Percentiles rank a stretch among this genome's conserved stretches.
Evolutionary conservation across 2,329 filamentous ascomycete species (phyloP).

Genomic region (Xylaria sp.): DNA sequence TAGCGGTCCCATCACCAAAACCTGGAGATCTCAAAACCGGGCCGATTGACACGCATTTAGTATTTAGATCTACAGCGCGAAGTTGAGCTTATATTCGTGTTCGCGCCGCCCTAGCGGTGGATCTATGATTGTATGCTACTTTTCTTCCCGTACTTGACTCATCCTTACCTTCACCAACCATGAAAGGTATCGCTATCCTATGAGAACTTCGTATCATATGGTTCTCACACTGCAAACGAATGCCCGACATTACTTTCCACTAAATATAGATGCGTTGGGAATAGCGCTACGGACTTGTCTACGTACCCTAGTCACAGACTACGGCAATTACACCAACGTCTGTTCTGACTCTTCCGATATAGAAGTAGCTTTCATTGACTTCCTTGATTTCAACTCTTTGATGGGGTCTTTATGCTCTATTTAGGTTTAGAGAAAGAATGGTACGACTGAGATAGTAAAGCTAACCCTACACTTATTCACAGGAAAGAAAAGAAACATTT

Average conservation of each 20-base stretch:
- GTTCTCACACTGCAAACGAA: background rate
- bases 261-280: background rate
- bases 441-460: background rate
- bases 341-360: too few species aligned
- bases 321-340: too few species aligned
- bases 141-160: background rate
- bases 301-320: too few species aligned
- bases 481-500: too few species aligned
- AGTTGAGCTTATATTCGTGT: background rate
- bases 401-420: background rate
- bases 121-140: too few species aligned
- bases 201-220: background rate
- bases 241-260: background rate
- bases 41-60: too few species aligned
- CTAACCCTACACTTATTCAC: too few species aligned
- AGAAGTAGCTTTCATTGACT: background rate
- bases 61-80: background rate
- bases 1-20: background rate
- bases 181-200: background rate
- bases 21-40: background rate
- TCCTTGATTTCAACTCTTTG: background rate
- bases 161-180: background rate
- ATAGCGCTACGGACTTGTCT: too few species aligned
- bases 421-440: background rate
- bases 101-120: background rate